These are phyloP conservation scores for Penicillium sp. DNA, from an alignment of 2,329 filamentous ascomycete genomes.

Conservation along the genomic window DNA sequence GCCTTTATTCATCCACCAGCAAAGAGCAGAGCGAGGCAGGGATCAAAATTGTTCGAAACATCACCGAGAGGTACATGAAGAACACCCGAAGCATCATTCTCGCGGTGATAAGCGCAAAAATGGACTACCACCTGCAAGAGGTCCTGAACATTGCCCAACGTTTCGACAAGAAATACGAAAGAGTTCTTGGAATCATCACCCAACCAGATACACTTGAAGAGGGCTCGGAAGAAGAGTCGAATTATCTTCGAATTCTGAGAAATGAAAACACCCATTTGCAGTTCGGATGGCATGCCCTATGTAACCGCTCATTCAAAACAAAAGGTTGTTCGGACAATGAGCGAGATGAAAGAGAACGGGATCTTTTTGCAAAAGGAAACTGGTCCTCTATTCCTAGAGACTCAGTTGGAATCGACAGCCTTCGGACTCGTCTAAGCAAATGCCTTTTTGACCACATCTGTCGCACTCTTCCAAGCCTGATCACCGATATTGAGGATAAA, in stretches of 20 bases:
- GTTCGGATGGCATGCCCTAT: constrained; percentile 56
- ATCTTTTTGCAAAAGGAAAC: constrained; percentile 37
- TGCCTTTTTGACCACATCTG: constrained; percentile 37
- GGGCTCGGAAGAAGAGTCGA: constrained; percentile 41
- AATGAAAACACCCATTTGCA: constrained; percentile 49
- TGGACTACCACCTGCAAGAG: constrained; percentile 59
- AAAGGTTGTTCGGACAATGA: constrained; percentile 24
- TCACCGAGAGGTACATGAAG: constrained; percentile 61
- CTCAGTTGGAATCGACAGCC: constrained; percentile 37
- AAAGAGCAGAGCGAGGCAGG: constrained; percentile 58
- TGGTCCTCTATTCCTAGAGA: constrained; percentile 31
- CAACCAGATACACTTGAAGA: constrained; percentile 48
- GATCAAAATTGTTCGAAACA: constrained; percentile 55
- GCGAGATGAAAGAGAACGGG: constrained; percentile 38
- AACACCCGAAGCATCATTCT: constrained; percentile 63
- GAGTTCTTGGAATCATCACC: constrained; percentile 54
- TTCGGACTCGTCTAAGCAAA: constrained; percentile 44
- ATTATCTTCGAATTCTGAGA: constrained; percentile 41
- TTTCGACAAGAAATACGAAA: constrained; percentile 34
- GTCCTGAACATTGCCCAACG: constrained; percentile 44
- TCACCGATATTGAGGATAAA: constrained; percentile 41
- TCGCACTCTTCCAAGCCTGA: constrained; percentile 39
- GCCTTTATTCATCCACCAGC: constrained; percentile 60
- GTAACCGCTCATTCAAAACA: constrained; percentile 50
- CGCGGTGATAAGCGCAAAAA: constrained; percentile 56